Evolutionary conservation across 139 green algal species (phyloP), one percentile per base, ranked within the genome.

Genomic region (Chlorella sp.): DNA sequence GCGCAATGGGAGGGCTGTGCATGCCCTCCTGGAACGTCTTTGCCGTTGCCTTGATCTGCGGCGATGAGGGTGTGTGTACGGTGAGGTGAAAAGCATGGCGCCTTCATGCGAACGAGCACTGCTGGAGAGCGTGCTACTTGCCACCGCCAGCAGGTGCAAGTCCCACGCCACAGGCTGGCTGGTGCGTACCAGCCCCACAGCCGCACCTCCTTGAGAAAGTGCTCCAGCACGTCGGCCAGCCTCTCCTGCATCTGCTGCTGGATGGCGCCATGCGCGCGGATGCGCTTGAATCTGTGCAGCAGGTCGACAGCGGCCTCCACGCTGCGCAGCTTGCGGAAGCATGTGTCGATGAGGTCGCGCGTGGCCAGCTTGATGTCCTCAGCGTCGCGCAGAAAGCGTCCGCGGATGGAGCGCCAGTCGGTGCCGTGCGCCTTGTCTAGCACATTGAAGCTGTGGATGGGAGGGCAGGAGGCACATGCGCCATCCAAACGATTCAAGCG

Each of bases 161-260:
- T n/a, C n/a, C n/a, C n/a, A n/a, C n/a, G n/a, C n/a, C n/a, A n/a
- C n/a, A n/a, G n/a, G n/a, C n/a, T n/a, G n/a, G n/a, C n/a, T n/a
- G n/a, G n/a, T n/a, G n/a, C n/a, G n/a, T n/a, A n/a, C n/a, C n/a
- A n/a, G n/a, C n/a, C n/a, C n/a, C n/a, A n/a, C n/a, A n/a, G 21
- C 3, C 67, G 0, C 17, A 58, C 91, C 87, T 98, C 94, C 8
- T 86, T 73, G 12, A 86, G 79, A 75, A 96, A 96, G 82, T 98
- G 93, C 73, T 93, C 87, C 69, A 98, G 64, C 35, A 97, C 94
- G 77, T 96, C 93, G 1, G 88, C 91, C 56, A 94, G 81, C 83
- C 97, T 98, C 80, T 87, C 91, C 67, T 93, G 87, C 83, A 98
- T 93, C 85, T 97, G 91, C 81, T 95, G 88, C 77, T 94, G 89